Percentiles rank a stretch among this genome's conserved stretches.
Conservation (phyloP, 2,329 filamentous ascomycete genomes). For the Teratosphaeria gauchensis region DNA sequence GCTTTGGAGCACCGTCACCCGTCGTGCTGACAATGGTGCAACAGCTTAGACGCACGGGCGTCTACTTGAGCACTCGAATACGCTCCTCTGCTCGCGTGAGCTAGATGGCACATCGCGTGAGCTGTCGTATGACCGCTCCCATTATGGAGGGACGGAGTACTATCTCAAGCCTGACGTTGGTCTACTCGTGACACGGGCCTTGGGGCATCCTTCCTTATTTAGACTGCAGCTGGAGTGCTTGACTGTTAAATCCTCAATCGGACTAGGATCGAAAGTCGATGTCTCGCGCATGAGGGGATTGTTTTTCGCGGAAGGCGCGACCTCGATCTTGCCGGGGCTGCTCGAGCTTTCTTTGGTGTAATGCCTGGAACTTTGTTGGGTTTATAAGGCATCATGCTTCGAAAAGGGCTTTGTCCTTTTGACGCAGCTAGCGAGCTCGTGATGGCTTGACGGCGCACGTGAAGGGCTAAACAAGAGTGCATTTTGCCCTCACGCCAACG, state of each 20-base stretch:
- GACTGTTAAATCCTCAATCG: background rate
- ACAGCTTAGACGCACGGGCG: background rate
- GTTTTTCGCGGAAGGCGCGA: background rate
- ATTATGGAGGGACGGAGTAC: background rate
- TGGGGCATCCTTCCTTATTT: too few relatives aligned
- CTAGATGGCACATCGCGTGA: background rate
- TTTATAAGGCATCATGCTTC: background rate
- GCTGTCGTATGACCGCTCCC: background rate
- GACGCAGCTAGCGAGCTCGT: too few relatives aligned
- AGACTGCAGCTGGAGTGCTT: background rate
- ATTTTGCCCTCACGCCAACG: too few relatives aligned
- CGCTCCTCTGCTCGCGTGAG: background rate
- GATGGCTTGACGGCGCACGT: too few relatives aligned
- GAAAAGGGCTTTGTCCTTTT: background rate
- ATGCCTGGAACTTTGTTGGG: background rate
- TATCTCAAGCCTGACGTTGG: background rate
- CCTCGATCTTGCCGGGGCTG: background rate
- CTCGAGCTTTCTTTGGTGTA: background rate
- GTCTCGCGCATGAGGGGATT: background rate
- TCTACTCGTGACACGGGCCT: background rate
- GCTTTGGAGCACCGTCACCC: background rate
- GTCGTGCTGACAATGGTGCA: background rate
- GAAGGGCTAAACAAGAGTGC: too few relatives aligned
- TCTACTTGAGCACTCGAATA: background rate
- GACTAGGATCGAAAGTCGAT: background rate